Conservation (phyloP, 805 yeast genomes). For the Candida boleticola region DNA sequence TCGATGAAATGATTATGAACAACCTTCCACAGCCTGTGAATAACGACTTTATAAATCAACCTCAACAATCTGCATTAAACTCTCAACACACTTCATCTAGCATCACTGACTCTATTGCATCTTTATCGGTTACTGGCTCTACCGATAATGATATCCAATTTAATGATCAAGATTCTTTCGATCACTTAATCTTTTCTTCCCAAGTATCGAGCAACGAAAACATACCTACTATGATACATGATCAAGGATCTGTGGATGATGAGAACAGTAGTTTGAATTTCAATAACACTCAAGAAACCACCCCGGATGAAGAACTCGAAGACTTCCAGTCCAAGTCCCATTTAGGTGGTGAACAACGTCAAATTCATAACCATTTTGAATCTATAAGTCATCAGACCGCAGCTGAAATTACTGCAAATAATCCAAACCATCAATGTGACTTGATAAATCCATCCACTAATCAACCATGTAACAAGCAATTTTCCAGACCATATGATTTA, state of each 20-base stretch:
- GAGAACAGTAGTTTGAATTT: slow-evolving; percentile 8
- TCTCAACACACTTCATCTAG: slow-evolving; percentile 6
- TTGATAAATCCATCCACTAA: slow-evolving; percentile 62
- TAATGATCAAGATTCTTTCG: not conserved
- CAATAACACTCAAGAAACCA: slow-evolving; percentile 1
- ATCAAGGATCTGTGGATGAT: slow-evolving; percentile 2
- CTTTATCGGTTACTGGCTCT: slow-evolving; percentile 1
- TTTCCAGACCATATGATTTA: slow-evolving; percentile 65
- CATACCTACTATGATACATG: not conserved
- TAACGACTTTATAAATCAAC: slow-evolving; percentile 1
- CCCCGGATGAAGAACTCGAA: slow-evolving; percentile 2
- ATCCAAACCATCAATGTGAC: slow-evolving; percentile 54
- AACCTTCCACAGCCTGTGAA: slow-evolving; percentile 5
- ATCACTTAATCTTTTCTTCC: not conserved
- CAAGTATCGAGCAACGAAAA: not conserved
- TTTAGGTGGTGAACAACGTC: not conserved
- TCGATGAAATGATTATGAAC: slow-evolving; percentile 25
- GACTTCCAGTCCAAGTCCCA: slow-evolving; percentile 1
- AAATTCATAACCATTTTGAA: slow-evolving; percentile 2
- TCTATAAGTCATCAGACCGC: slow-evolving; percentile 19
- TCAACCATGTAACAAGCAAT: slow-evolving; percentile 67
- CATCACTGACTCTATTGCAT: not conserved
- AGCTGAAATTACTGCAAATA: slow-evolving; percentile 31
- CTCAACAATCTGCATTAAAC: slow-evolving; percentile 2
- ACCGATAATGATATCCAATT: not conserved